Evolutionary conservation across 139 green algal species (phyloP).

Genomic region (Deuterostichococcus epilithicus): DNA sequence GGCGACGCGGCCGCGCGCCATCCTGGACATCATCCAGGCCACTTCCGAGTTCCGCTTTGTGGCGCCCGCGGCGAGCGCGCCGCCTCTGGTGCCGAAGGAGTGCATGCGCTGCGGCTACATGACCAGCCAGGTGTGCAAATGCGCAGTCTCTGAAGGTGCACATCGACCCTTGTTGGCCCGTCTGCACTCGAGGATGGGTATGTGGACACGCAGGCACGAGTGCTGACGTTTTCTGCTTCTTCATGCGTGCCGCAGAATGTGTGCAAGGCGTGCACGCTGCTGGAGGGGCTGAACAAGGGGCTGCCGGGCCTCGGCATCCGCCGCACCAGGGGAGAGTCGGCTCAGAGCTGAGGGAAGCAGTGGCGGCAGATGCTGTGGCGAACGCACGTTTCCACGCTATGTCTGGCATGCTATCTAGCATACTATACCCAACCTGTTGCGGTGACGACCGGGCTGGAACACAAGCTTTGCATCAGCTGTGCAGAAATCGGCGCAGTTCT

Average conservation of each 20-base stretch:
- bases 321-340: slow-evolving; percentile 12
- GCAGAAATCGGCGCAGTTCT: too few relatives aligned
- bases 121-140: slow-evolving; percentile 57
- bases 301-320: slow-evolving; percentile 54
- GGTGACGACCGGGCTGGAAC: too few relatives aligned
- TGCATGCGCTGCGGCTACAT: slow-evolving; percentile 85
- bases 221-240: neutral
- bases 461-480: too few relatives aligned
- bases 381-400: too few relatives aligned
- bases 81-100: slow-evolving; percentile 14
- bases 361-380: neutral
- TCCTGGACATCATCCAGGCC: slow-evolving; percentile 83
- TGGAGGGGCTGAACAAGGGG: slow-evolving; percentile 84
- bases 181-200: too few relatives aligned
- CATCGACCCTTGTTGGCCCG: neutral
- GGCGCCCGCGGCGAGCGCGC: neutral
- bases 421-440: too few relatives aligned
- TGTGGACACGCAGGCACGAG: too few relatives aligned
- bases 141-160: neutral
- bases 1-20: slow-evolving; percentile 68
- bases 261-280: slow-evolving; percentile 86
- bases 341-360: neutral
- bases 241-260: slow-evolving; percentile 23
- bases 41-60: slow-evolving; percentile 62
- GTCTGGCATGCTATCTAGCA: too few relatives aligned